Base-by-base conservation (phyloP, 225 moss, liverwort and hornwort species). In the Bryoerythrophyllum caledonicum region DNA sequence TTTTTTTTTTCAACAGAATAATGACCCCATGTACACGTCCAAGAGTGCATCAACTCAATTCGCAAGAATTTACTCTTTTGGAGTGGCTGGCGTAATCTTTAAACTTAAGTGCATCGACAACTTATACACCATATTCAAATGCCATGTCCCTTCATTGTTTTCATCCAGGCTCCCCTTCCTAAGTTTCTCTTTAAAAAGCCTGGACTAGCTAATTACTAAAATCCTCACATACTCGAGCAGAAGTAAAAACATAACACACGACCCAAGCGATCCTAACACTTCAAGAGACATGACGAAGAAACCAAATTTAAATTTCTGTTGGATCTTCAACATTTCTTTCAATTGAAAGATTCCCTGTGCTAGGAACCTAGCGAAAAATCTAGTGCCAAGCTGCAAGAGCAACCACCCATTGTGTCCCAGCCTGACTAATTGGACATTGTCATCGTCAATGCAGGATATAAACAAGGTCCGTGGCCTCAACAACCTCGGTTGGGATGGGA, bases 391-490 rank as follows among this genome's bases (percentile, higher is more conserved):
- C 64, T 70, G 8, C 63, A 64, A 21, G 69, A 41, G 41, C 41
- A 12, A n/a, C 12, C 13, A 44, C 44, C 12, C 51, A 46, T 44
- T 38, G 48, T 32, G 61, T 20, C 70, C 24, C 23, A 43, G 61
- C 34, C 61, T 35, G 56, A 68, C 63, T 46, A 58, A 38, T 10
- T 38, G 38, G 38, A 38, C 38, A 38, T 37, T 54, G 27, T 2
- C 3, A 3, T 46, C 57, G 35, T 91, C 74, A 96, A 68, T 83
- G 84, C 53, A 96, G 74, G 74, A 97, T 78, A 66, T 90, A 97
- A 10, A 94, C 85, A 61, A 93, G 91, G 77, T 97, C 96, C 24
- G 86, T 84, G 9, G 51, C 73, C 68, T 89, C 86, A 20, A 97
- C 75, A 25, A 61, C 73, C 20, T 92, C 92, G 52, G 91, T 80